Evolutionary conservation across 2,329 filamentous ascomycete species (phyloP).

Genomic region (Aureobasidium sp.): DNA sequence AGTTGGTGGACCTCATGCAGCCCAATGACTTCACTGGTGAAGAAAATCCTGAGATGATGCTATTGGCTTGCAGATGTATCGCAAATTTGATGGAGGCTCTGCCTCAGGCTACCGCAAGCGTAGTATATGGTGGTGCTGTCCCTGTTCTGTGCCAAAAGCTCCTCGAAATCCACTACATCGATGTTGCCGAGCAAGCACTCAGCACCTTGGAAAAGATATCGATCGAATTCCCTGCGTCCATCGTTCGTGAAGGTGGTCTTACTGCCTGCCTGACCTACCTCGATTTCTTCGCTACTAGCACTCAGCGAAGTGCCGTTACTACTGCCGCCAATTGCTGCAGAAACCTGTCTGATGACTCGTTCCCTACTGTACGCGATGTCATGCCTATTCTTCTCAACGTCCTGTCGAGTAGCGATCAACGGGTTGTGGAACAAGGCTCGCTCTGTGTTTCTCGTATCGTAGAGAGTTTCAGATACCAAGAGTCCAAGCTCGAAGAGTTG

Average conservation of each 20-base stretch:
- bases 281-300: constrained; percentile 96
- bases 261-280: constrained; percentile 94
- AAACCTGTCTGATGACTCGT: constrained; percentile 90
- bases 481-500: constrained; percentile 82
- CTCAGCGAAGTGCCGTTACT: constrained; percentile 90
- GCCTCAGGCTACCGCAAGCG: constrained; percentile 83
- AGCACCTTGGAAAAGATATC: constrained; percentile 98
- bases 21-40: constrained; percentile 70
- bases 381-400: constrained; percentile 95
- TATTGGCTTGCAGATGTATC: constrained; percentile 87
- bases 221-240: constrained; percentile 86
- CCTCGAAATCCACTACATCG: constrained; percentile 92
- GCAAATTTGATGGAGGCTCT: constrained; percentile 97
- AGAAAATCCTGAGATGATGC: constrained; percentile 94
- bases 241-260: constrained; percentile 89
- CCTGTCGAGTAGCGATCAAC: constrained; percentile 83
- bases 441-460: constrained; percentile 92
- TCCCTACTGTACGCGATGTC: constrained; percentile 81
- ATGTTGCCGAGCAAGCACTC: constrained; percentile 90
- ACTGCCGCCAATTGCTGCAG: constrained; percentile 98
- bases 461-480: constrained; percentile 88
- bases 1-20: constrained; percentile 86
- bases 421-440: constrained; percentile 93
- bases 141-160: constrained; percentile 91
- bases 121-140: constrained; percentile 95